Percentiles rank a stretch among this genome's conserved stretches.
Evolutionary conservation across 2,329 filamentous ascomycete genomes (phyloP).

Genomic region (Drechslerella dactyloides): DNA sequence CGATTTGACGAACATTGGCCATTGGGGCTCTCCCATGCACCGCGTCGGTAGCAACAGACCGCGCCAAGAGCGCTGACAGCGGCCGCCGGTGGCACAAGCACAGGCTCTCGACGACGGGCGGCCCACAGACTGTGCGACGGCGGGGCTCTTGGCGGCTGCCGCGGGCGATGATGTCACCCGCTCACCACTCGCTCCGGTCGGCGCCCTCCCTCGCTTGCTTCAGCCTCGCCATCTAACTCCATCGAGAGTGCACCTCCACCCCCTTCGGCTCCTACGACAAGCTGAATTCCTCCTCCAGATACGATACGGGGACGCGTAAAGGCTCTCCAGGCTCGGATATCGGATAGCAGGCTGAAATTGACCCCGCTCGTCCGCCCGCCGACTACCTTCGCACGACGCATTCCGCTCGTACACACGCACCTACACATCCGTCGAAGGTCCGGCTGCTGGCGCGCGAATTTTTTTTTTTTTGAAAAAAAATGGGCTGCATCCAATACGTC

Average conservation of each 20-base stretch:
- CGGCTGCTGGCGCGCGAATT: neutral
- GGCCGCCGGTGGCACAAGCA: neutral
- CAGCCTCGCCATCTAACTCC: neutral
- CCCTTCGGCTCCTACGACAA: neutral
- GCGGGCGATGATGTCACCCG: neutral
- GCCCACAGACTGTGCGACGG: neutral
- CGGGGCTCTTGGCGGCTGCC: neutral
- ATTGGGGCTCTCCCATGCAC: no score
- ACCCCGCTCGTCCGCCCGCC: neutral
- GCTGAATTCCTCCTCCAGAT: neutral
- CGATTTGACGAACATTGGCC: neutral
- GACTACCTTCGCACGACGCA: no score
- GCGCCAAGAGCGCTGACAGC: slow-evolving; percentile 25
- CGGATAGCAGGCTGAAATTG: neutral
- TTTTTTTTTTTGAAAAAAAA: neutral
- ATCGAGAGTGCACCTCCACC: neutral
- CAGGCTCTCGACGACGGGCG: neutral
- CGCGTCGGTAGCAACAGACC: no score
- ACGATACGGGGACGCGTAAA: neutral
- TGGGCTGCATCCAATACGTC: neutral
- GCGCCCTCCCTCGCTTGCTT: neutral
- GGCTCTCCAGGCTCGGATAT: neutral
- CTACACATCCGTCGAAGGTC: neutral
- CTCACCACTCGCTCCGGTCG: neutral
- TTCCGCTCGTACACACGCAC: neutral